phyloP scores from a whole-genome alignment of 345 rosid species.

The Lepidium didymum region DNA sequence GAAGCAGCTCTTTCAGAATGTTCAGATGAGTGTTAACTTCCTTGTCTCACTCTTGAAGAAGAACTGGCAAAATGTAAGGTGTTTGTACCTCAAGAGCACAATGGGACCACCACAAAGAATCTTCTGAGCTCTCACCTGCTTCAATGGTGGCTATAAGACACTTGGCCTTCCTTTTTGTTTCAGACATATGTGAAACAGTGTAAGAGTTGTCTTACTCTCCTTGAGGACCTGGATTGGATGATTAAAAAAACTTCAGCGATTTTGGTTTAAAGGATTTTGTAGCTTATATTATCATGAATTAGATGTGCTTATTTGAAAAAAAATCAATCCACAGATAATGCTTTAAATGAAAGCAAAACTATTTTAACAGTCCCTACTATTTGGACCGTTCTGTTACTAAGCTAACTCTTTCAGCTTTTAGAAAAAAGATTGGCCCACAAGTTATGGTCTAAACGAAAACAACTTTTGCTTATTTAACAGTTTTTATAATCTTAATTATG shows the following conservation, averaged over 20 bases:
- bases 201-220: background rate
- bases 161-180: background rate
- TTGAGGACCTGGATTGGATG: background rate
- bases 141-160: background rate
- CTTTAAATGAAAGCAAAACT: background rate
- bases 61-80: conserved; percentile 65
- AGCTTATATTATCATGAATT: background rate
- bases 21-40: conserved; percentile 55
- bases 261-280: background rate
- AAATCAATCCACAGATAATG: background rate
- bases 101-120: conserved; percentile 46
- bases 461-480: too few relatives aligned
- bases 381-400: too few relatives aligned
- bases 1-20: conserved; percentile 63
- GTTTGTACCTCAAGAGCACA: conserved; percentile 49
- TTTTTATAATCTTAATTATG: background rate
- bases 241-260: background rate
- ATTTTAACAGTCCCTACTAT: too few relatives aligned
- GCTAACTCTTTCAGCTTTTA: too few relatives aligned
- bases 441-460: background rate
- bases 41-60: conserved; percentile 58
- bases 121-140: conserved; percentile 24
- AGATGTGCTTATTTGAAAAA: background rate
- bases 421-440: background rate
- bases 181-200: background rate